phyloP scores from a whole-genome alignment of 148 eudicot genomes.

The Rhododendron ferrugineum region DNA sequence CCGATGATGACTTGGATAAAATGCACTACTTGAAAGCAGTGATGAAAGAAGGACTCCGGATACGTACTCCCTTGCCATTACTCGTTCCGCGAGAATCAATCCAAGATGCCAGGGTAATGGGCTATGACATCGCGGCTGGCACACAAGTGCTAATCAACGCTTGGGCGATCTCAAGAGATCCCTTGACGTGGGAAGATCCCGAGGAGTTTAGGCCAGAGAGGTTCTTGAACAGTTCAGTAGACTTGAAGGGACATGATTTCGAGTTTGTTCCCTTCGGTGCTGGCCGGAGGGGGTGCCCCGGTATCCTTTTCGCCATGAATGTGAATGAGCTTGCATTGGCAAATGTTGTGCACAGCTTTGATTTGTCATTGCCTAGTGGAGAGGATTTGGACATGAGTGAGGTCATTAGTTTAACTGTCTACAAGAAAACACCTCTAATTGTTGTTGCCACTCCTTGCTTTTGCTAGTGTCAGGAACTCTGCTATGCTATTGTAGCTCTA shows the following conservation, averaged over 20 bases:
- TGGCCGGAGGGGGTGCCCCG: background rate
- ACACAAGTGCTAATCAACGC: conserved; percentile 27
- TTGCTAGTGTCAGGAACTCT: background rate
- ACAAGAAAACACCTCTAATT: background rate
- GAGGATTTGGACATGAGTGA: background rate
- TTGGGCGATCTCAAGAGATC: conserved; percentile 34
- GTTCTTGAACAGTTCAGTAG: conserved; percentile 24
- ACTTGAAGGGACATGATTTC: conserved; percentile 30
- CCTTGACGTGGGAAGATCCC: conserved; percentile 23
- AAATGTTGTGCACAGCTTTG: background rate
- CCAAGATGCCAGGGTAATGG: conserved; percentile 21
- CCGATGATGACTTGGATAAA: conserved; percentile 1
- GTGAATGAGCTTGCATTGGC: background rate
- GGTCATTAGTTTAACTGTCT: background rate
- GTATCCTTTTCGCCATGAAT: background rate
- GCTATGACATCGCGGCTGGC: conserved; percentile 27
- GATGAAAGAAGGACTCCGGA: conserved; percentile 28
- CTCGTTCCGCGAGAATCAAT: conserved; percentile 19
- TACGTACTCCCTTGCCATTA: conserved; percentile 31
- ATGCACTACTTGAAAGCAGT: conserved; percentile 44
- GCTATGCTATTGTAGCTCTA: background rate
- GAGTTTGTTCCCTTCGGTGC: conserved; percentile 31
- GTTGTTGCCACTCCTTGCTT: background rate
- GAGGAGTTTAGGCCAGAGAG: conserved; percentile 38
- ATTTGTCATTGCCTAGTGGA: background rate